Evolutionary conservation across 106 monocot genomes (phyloP).

Genomic region (Iris macrosiphon): DNA sequence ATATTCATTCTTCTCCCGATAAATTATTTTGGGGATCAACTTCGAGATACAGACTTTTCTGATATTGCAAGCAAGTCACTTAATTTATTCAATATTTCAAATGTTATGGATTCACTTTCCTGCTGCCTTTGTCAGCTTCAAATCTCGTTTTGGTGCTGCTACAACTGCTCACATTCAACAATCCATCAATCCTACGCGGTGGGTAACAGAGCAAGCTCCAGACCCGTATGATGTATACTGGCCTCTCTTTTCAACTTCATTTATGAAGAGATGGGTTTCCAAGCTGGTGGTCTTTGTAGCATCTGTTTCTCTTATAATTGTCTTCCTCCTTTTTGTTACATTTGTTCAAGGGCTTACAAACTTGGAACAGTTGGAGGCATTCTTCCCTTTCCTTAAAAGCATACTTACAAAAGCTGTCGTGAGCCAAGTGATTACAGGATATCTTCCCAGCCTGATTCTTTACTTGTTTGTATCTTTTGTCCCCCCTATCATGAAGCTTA

Average conservation of each 20-base stretch:
- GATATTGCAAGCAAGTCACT: constrained; percentile 76
- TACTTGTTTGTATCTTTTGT: constrained; percentile 52
- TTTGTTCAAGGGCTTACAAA: constrained; percentile 94
- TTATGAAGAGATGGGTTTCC: constrained; percentile 76
- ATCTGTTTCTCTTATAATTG: constrained; percentile 54
- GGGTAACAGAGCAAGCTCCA: constrained; percentile 91
- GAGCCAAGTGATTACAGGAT: constrained; percentile 91
- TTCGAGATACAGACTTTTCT: constrained; percentile 52
- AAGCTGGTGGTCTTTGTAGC: constrained; percentile 73
- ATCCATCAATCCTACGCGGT: constrained; percentile 68
- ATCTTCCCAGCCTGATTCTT: constrained; percentile 96
- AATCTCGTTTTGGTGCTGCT: constrained; percentile 75
- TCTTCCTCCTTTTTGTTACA: constrained; percentile 73
- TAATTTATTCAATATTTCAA: constrained; percentile 89
- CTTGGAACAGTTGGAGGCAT: constrained; percentile 60
- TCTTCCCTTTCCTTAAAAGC: constrained; percentile 67
- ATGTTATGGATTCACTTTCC: constrained; percentile 85
- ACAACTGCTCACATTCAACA: constrained; percentile 52
- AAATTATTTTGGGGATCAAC: constrained; percentile 72
- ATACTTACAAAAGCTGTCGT: constrained; percentile 65
- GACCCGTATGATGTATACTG: constrained; percentile 95
- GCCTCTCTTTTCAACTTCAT: constrained; percentile 90
- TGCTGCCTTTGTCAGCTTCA: constrained; percentile 97
- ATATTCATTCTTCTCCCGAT: constrained; percentile 77
- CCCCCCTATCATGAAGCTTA: constrained; percentile 84